phyloP scores from a whole-genome alignment of 257 asterid genomes.

The Solanum sitiens region DNA sequence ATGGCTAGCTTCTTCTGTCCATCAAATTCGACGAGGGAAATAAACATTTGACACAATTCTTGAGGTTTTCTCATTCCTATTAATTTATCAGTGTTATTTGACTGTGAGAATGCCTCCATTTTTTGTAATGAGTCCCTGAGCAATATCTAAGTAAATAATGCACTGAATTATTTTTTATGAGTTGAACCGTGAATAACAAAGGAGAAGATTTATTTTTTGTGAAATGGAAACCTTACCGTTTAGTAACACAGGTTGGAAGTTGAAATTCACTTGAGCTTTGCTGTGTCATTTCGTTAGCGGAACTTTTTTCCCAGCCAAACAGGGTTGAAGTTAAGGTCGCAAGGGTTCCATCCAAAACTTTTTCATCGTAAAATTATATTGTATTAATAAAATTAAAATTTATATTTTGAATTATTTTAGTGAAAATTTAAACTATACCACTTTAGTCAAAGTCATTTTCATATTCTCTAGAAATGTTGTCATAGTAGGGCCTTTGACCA shows the following conservation, averaged over 20 bases:
- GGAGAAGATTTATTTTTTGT: background rate
- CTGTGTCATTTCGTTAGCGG: background rate
- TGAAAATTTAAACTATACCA: background rate
- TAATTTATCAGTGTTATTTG: background rate
- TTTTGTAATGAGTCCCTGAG: background rate
- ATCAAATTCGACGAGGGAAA: background rate
- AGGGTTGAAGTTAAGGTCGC: background rate
- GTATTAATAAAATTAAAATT: background rate
- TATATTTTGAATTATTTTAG: background rate
- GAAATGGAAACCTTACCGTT: background rate
- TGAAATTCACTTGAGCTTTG: background rate
- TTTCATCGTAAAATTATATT: background rate
- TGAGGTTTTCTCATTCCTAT: conserved; percentile 1
- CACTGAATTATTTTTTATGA: background rate
- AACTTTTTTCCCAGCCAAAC: background rate
- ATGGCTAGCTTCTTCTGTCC: background rate
- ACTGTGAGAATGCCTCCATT: background rate
- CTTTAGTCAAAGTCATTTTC: background rate
- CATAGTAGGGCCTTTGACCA: background rate
- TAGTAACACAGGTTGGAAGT: background rate
- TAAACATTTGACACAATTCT: background rate
- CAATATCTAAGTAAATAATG: background rate
- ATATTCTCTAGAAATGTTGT: background rate
- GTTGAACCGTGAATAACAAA: background rate
- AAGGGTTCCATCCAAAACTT: background rate